These are phyloP conservation scores for Acacia melanoxylon DNA, from an alignment of 306 rosid species.

Conservation along the genomic window DNA sequence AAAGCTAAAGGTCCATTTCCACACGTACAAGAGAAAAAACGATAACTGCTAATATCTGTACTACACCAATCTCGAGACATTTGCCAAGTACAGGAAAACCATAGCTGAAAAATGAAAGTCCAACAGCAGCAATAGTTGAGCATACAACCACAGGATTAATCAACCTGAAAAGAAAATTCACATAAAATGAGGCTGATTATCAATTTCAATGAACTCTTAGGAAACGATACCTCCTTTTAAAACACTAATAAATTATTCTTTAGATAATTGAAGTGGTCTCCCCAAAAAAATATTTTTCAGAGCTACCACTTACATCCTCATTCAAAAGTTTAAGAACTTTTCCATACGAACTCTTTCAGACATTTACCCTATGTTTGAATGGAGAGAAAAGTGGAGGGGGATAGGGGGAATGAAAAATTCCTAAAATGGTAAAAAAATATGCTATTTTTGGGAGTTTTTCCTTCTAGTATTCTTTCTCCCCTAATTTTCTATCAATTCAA, in stretches of 20 bases:
- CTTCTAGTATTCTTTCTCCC: no score
- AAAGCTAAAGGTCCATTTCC: neutral
- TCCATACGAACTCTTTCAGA: neutral
- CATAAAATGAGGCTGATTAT: conserved; percentile 23
- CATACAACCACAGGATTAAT: conserved; percentile 95
- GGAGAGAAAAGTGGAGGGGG: no score
- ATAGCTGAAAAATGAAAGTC: conserved; percentile 92
- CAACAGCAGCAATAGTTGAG: conserved; percentile 99
- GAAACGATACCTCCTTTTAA: conserved; percentile 8
- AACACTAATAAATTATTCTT: neutral
- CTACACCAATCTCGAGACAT: conserved; percentile 93
- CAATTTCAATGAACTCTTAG: conserved; percentile 29
- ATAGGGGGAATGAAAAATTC: no score
- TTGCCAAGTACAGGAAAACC: conserved; percentile 91
- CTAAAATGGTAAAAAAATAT: no score
- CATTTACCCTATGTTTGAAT: neutral
- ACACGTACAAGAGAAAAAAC: conserved; percentile 90
- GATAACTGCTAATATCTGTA: conserved; percentile 83
- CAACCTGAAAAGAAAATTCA: conserved; percentile 62
- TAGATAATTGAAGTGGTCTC: neutral
- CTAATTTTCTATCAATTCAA: no score
- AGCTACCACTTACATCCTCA: neutral
- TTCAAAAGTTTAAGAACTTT: neutral
- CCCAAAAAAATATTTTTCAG: neutral
- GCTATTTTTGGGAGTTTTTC: no score